Evolutionary conservation across 2,329 filamentous ascomycete genomes (phyloP).

Genomic region (Epichloe aotearoae): DNA sequence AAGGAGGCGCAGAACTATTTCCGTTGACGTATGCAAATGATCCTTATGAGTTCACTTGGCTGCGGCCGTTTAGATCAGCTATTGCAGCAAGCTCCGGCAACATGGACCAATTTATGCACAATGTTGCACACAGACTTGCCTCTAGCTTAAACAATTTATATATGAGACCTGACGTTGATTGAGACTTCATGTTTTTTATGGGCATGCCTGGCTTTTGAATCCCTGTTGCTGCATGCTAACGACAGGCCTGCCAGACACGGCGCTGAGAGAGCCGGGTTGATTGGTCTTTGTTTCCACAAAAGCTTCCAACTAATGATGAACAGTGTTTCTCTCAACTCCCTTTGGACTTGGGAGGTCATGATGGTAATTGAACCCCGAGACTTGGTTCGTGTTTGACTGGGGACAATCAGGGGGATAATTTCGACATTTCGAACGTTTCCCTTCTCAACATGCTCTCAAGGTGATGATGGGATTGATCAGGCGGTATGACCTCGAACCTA

Average conservation of each 20-base stretch:
- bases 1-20: conserved; percentile 1
- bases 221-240: background rate
- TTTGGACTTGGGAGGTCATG: too few species aligned
- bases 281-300: too few species aligned
- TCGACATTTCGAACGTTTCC: too few species aligned
- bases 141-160: background rate
- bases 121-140: background rate
- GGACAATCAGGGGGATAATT: too few species aligned
- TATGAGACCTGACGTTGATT: background rate
- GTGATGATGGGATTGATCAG: too few species aligned
- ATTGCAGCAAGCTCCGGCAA: background rate
- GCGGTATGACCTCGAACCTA: too few species aligned
- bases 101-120: background rate
- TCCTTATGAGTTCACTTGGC: background rate
- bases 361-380: too few species aligned
- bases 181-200: background rate
- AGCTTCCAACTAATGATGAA: background rate
- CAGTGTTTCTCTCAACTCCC: background rate
- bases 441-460: too few species aligned
- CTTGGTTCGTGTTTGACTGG: too few species aligned
- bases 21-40: background rate
- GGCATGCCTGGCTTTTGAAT: background rate
- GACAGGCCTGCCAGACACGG: background rate
- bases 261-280: background rate
- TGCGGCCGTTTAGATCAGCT: background rate